Conservation (phyloP, 805 yeast genomes). For the Nakazawaea ernobii region DNA sequence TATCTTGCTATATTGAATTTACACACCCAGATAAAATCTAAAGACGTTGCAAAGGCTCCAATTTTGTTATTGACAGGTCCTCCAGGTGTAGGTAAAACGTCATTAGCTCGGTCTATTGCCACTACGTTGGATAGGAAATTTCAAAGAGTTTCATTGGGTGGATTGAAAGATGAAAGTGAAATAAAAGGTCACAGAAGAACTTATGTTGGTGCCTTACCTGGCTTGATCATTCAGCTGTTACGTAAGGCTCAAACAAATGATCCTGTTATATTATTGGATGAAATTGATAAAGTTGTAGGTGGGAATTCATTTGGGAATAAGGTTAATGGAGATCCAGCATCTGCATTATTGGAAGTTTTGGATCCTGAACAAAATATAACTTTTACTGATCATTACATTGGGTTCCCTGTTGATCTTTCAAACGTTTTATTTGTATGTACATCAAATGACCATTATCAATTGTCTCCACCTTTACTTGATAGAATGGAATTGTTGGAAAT, state of each 20-base stretch:
- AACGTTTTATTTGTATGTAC: constrained; percentile 81
- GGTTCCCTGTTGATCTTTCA: constrained; percentile 80
- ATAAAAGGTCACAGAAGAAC: constrained; percentile 89
- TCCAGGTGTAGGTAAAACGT: constrained; percentile 92
- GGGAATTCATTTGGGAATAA: constrained; percentile 34
- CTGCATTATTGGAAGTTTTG: constrained; percentile 80
- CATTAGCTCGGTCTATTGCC: constrained; percentile 79
- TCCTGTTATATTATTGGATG: constrained; percentile 80
- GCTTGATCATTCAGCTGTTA: constrained; percentile 69
- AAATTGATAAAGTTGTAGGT: constrained; percentile 73
- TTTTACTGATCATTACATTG: constrained; percentile 78
- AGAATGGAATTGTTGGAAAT: constrained; percentile 78
- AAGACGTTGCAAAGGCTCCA: constrained; percentile 42
- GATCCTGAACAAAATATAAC: constrained; percentile 84
- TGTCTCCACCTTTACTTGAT: constrained; percentile 74
- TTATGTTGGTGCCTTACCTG: constrained; percentile 91
- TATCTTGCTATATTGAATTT: constrained; percentile 75
- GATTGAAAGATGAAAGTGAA: constrained; percentile 84
- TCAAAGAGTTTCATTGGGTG: constrained; percentile 81
- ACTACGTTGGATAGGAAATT: constrained; percentile 65
- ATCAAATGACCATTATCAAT: constrained; percentile 67
- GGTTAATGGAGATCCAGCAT: constrained; percentile 81
- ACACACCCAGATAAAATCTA: constrained; percentile 22
- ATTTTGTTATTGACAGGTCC: constrained; percentile 83
- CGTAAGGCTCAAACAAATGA: constrained; percentile 73